phyloP scores from a whole-genome alignment of 73 alveolate species.

The Tetrahymena elliotti region DNA sequence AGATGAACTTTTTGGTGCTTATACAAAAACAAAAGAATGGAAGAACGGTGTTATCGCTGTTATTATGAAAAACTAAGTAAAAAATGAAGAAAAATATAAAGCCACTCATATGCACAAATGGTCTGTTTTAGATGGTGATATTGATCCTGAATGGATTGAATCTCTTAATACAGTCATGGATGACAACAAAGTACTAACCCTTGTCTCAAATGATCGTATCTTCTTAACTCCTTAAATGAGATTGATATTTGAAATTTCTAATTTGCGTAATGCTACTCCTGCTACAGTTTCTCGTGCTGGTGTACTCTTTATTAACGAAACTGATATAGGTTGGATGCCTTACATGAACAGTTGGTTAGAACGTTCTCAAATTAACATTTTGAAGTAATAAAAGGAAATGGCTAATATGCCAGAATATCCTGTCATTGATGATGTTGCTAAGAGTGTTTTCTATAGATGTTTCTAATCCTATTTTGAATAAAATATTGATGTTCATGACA shows the following conservation, averaged over 20 bases:
- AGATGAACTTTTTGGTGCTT: constrained; percentile 98
- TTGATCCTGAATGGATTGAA: constrained; percentile 99
- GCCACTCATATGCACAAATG: constrained; percentile 93
- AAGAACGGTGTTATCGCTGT: constrained; percentile 98
- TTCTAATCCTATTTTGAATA: constrained; percentile 62
- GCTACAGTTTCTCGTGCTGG: constrained; percentile 99
- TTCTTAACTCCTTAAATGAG: constrained; percentile 99
- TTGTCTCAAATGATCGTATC: constrained; percentile 97
- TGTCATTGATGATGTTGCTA: constrained; percentile 79
- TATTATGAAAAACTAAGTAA: constrained; percentile 97
- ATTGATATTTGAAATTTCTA: constrained; percentile 93
- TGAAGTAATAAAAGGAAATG: constrained; percentile 15
- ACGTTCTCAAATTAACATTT: constrained; percentile 31
- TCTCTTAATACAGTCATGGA: constrained; percentile 99
- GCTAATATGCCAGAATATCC: constrained; percentile 30
- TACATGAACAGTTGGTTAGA: constrained; percentile 99
- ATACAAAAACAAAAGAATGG: constrained; percentile 98
- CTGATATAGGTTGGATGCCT: constrained; percentile 99
- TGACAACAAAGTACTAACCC: constrained; percentile 98
- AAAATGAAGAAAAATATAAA: constrained; percentile 78
- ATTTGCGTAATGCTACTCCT: constrained; percentile 98
- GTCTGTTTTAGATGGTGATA: constrained; percentile 99
- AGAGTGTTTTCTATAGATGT: constrained; percentile 70
- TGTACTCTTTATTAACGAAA: constrained; percentile 98
- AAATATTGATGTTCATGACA: constrained; percentile 57